phyloP scores from a whole-genome alignment of 148 eudicot genomes.

The Rhododendron williamsianum region DNA sequence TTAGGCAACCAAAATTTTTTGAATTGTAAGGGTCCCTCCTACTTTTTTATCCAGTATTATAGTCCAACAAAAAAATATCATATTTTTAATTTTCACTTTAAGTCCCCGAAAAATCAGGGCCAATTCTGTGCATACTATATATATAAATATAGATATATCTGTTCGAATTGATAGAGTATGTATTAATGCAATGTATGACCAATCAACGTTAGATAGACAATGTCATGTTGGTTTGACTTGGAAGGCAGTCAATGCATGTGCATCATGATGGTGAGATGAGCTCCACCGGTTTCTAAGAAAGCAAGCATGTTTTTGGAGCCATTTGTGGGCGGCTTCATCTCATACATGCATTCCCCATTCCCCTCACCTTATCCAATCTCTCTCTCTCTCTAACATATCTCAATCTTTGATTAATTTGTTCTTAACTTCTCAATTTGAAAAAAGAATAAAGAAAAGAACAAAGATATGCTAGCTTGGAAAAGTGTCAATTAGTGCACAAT shows the following conservation, averaged over 20 bases:
- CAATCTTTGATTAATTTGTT: not conserved
- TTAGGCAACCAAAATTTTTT: no score
- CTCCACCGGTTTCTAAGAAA: not conserved
- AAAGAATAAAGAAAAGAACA: not conserved
- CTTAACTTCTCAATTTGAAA: not conserved
- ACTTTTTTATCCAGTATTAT: no score
- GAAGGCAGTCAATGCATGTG: not conserved
- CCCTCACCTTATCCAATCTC: not conserved
- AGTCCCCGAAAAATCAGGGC: accelerated
- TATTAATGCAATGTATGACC: not conserved
- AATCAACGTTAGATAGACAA: not conserved
- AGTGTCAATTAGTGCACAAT: no score
- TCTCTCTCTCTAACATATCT: not conserved
- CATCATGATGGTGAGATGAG: no score
- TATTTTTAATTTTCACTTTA: no score
- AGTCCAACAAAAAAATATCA: no score
- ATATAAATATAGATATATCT: not conserved
- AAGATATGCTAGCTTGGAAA: not conserved
- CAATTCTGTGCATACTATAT: no score
- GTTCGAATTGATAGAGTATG: not conserved
- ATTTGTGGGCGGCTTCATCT: not conserved
- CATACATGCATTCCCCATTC: not conserved
- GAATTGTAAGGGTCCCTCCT: no score
- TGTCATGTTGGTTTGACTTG: slow-evolving; percentile 14
- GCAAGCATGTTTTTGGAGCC: not conserved